A percentile compares a stretch with the other conserved stretches of the same genome.
Evolutionary conservation across 176 grass and related monocot species (phyloP).

Genomic region (Saccharum officinarum): DNA sequence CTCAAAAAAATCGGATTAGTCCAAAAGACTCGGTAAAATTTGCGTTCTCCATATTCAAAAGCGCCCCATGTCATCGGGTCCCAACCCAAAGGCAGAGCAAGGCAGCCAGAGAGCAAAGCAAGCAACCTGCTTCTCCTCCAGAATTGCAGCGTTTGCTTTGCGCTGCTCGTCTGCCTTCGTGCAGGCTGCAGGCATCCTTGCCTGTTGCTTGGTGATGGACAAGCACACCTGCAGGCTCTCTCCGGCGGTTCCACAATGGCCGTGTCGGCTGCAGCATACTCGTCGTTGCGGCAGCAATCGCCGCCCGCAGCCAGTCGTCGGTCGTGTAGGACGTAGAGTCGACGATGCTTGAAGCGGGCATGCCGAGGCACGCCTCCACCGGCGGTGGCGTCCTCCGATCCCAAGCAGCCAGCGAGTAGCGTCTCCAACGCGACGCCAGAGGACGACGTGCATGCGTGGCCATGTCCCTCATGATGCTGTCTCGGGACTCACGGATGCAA

Average conservation of each 20-base stretch:
- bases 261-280: neutral
- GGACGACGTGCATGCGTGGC: slow-evolving; percentile 47
- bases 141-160: too few relatives aligned
- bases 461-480: slow-evolving; percentile 80
- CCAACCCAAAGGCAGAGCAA: too few relatives aligned
- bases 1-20: too few relatives aligned
- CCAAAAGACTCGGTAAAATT: too few relatives aligned
- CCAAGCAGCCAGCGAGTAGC: slow-evolving; percentile 57
- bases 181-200: neutral
- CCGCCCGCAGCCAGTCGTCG: neutral
- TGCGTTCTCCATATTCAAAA: too few relatives aligned
- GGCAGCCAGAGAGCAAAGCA: too few relatives aligned
- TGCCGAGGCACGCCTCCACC: slow-evolving; percentile 30
- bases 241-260: slow-evolving; percentile 79
- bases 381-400: neutral
- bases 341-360: slow-evolving; percentile 51
- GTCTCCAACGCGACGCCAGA: slow-evolving; percentile 70
- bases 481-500: slow-evolving; percentile 68
- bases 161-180: too few relatives aligned
- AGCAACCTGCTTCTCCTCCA: too few relatives aligned
- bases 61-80: too few relatives aligned
- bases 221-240: slow-evolving; percentile 83
- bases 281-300: neutral
- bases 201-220: slow-evolving; percentile 52
- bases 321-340: slow-evolving; percentile 61